Conservation (phyloP, 139 green algal genomes). For the Dunaliella sp. region DNA sequence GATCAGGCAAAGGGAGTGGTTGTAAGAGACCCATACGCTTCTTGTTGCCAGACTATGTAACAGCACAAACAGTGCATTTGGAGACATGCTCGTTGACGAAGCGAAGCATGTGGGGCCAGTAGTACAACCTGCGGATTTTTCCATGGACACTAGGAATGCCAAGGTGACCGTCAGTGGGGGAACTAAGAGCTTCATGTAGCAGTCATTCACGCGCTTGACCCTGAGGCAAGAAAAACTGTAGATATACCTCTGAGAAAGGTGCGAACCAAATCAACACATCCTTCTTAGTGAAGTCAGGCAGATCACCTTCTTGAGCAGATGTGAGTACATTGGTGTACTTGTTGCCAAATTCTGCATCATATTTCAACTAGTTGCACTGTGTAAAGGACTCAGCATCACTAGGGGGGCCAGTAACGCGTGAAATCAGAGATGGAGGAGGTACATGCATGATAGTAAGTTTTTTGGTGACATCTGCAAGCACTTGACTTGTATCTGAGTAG, state of each 20-base stretch:
- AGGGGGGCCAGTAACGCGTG: too few relatives aligned
- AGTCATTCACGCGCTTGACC: not conserved
- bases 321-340: not conserved
- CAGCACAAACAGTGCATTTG: conserved; percentile 38
- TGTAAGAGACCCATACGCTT: conserved; percentile 36
- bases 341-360: not conserved
- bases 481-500: not conserved
- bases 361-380: not conserved
- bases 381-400: not conserved
- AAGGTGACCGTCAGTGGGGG: not conserved
- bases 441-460: too few relatives aligned
- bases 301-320: not conserved
- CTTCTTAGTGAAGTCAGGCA: not conserved
- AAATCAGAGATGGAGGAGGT: too few relatives aligned
- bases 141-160: not conserved
- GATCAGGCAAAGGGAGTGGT: conserved; percentile 39
- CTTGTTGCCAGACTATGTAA: conserved; percentile 22
- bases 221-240: not conserved
- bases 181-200: not conserved
- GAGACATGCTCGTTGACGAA: conserved; percentile 22
- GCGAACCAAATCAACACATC: not conserved
- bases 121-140: not conserved
- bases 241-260: not conserved
- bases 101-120: not conserved
- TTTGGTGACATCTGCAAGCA: too few relatives aligned